Conservation (phyloP, 768 basidiomycete genomes). For the Ramaria rubella region DNA sequence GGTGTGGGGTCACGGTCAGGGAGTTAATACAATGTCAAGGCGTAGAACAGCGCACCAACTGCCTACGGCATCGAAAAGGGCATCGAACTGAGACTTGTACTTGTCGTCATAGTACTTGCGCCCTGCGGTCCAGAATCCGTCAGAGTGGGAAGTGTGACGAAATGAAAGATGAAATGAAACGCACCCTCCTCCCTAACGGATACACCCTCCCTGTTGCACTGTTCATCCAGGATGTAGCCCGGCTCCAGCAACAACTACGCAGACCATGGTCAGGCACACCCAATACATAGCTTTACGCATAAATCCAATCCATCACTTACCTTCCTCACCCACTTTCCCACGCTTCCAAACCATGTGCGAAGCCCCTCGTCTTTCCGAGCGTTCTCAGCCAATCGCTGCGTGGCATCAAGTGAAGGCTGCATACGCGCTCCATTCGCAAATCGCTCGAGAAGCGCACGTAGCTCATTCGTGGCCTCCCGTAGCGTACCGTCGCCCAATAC, state of each 20-base stretch:
- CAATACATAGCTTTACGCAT: not conserved
- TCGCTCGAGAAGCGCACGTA: slow-evolving; percentile 81
- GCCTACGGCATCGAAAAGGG: slow-evolving; percentile 60
- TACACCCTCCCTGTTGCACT: slow-evolving; percentile 57
- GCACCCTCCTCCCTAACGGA: slow-evolving; percentile 48
- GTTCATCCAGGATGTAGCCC: slow-evolving; percentile 80
- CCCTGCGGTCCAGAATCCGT: too few relatives aligned
- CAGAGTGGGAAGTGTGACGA: not conserved
- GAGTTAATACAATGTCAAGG: not conserved
- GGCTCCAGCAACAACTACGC: slow-evolving; percentile 63
- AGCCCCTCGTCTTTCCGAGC: slow-evolving; percentile 69
- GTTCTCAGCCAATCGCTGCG: slow-evolving; percentile 67
- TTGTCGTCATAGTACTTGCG: slow-evolving; percentile 70
- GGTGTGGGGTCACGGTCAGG: not conserved
- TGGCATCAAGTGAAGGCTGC: slow-evolving; percentile 60
- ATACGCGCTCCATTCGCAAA: slow-evolving; percentile 76
- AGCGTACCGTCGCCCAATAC: slow-evolving; percentile 41
- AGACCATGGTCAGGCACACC: not conserved
- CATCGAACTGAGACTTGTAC: slow-evolving; percentile 75
- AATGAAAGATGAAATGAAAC: not conserved
- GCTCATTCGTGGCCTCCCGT: slow-evolving; percentile 50
- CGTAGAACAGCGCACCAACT: slow-evolving; percentile 38
- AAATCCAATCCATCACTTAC: slow-evolving; percentile 29
- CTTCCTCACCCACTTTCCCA: slow-evolving; percentile 61
- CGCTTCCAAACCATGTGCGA: slow-evolving; percentile 59